Conservation (phyloP, 306 rosid species). For the Begonia masoniana region DNA sequence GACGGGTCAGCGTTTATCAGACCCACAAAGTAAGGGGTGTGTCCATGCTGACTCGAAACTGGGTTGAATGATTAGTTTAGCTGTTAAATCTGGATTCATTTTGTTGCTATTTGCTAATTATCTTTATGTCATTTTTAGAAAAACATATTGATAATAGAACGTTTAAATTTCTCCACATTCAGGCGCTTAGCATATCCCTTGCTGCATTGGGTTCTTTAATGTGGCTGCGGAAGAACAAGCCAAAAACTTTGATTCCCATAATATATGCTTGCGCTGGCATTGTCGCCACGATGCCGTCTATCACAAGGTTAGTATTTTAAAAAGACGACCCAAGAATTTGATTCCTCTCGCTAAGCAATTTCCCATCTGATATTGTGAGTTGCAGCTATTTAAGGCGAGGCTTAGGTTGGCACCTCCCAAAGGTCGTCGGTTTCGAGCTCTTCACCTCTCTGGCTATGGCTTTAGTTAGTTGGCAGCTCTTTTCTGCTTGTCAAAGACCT, state of each 20-base stretch:
- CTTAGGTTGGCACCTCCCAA: conserved; percentile 81
- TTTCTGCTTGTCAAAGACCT: conserved; percentile 89
- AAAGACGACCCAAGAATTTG: neutral
- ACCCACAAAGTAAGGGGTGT: too few relatives aligned
- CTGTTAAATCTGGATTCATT: too few relatives aligned
- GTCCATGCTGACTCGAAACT: too few relatives aligned
- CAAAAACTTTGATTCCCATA: conserved; percentile 76
- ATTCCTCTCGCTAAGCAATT: neutral
- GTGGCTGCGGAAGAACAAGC: conserved; percentile 98
- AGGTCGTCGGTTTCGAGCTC: conserved; percentile 90
- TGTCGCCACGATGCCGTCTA: conserved; percentile 95
- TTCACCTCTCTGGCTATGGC: conserved; percentile 84
- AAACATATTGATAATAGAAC: too few relatives aligned
- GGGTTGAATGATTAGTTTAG: too few relatives aligned
- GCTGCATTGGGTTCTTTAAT: conserved; percentile 93
- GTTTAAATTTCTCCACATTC: conserved; percentile 14
- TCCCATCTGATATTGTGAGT: neutral
- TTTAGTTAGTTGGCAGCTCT: conserved; percentile 82
- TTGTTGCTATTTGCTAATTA: too few relatives aligned
- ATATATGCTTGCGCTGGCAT: conserved; percentile 70
- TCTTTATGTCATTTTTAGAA: too few relatives aligned
- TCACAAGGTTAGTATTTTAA: conserved; percentile 56
- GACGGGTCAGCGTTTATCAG: too few relatives aligned
- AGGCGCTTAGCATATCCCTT: conserved; percentile 91
- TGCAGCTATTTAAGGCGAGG: conserved; percentile 89